Conservation (phyloP, 2,329 filamentous ascomycete species). For the Trichophyton equinum region DNA sequence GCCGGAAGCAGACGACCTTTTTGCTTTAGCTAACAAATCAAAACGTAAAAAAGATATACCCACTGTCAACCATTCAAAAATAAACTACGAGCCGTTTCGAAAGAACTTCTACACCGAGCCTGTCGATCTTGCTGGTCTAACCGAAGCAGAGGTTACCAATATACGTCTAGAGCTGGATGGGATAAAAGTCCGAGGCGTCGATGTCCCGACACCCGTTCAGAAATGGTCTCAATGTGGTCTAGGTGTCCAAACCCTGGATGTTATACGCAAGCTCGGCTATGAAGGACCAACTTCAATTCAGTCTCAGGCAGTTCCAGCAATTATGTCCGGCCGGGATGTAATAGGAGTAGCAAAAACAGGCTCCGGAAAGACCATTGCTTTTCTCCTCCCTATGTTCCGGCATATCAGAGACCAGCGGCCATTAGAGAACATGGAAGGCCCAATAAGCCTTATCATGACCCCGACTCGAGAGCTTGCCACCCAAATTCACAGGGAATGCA, state of each 20-base stretch:
- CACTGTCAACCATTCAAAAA: conserved; percentile 69
- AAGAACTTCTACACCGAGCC: conserved; percentile 95
- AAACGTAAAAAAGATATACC: conserved; percentile 95
- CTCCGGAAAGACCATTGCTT: conserved; percentile 93
- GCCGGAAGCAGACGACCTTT: conserved; percentile 50
- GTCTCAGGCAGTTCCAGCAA: conserved; percentile 81
- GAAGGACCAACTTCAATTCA: conserved; percentile 89
- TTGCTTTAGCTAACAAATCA: conserved; percentile 51
- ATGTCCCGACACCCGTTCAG: conserved; percentile 83
- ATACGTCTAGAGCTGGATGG: conserved; percentile 81
- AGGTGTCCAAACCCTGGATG: conserved; percentile 72
- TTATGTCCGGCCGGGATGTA: conserved; percentile 92
- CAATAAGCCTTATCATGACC: conserved; percentile 78
- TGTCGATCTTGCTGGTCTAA: conserved; percentile 67
- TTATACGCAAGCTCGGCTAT: conserved; percentile 69
- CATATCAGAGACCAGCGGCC: conserved; percentile 90
- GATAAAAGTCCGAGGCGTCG: conserved; percentile 80
- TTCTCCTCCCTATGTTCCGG: conserved; percentile 90
- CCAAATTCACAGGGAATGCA: conserved; percentile 90
- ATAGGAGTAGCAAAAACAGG: conserved; percentile 96
- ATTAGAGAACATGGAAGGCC: conserved; percentile 71
- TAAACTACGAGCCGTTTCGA: conserved; percentile 72
- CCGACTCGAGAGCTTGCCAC: conserved; percentile 87
- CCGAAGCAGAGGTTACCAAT: conserved; percentile 68
- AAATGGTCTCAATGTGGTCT: conserved; percentile 96